Percentiles rank a stretch among this genome's conserved stretches.
These are phyloP conservation scores for Erodium texanum DNA, from an alignment of 441 rosid species.

Conservation along the genomic window DNA sequence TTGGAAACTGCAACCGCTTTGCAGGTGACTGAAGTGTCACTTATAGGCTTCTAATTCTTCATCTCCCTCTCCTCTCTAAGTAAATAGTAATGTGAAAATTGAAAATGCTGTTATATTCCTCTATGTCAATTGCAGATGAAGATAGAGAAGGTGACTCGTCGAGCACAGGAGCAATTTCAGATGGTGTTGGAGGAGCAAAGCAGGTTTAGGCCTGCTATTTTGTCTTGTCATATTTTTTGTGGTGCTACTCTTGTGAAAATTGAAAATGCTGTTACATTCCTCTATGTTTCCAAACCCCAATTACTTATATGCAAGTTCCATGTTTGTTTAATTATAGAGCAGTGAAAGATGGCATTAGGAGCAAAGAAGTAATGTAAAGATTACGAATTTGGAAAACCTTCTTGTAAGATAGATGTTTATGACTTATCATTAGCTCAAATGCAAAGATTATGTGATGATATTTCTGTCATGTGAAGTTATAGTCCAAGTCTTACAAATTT, in stretches of 20 bases:
- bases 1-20: slow-evolving; percentile 94
- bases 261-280: background rate
- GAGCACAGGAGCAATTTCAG: slow-evolving; percentile 97
- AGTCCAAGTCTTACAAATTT: background rate
- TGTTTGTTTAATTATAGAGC: background rate
- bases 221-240: slow-evolving; percentile 3
- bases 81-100: too few relatives aligned
- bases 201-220: slow-evolving; percentile 44
- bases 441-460: background rate
- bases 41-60: background rate
- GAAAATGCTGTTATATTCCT: background rate
- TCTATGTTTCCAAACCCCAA: background rate
- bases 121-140: slow-evolving; percentile 47
- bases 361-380: background rate
- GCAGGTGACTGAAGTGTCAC: slow-evolving; percentile 49
- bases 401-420: slow-evolving; percentile 2
- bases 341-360: background rate
- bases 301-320: background rate
- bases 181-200: slow-evolving; percentile 91
- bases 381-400: background rate
- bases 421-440: background rate
- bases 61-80: background rate
- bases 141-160: slow-evolving; percentile 92
- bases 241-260: background rate
- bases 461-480: slow-evolving; percentile 1